phyloP scores from a whole-genome alignment of 1,284 basidiomycete species.

The Peniophora sp. region DNA sequence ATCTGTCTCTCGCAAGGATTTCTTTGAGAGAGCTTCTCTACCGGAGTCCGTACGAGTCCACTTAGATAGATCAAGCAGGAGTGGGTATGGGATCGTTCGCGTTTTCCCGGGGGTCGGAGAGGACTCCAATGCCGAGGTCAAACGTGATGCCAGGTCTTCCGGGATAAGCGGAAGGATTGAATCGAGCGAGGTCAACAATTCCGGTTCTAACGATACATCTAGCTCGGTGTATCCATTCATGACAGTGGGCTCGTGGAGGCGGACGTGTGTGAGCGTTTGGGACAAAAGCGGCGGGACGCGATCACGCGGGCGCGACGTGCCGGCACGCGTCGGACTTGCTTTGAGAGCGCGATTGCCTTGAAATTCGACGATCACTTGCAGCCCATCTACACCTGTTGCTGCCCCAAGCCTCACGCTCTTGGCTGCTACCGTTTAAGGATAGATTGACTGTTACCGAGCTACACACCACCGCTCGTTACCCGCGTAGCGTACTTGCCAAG shows the following conservation, averaged over 20 bases:
- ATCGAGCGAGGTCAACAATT: slow-evolving; percentile 43
- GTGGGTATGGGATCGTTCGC: slow-evolving; percentile 48
- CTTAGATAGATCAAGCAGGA: slow-evolving; percentile 52
- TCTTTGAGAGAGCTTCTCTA: slow-evolving; percentile 29
- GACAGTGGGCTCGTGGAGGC: slow-evolving; percentile 3
- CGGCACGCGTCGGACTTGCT: background rate
- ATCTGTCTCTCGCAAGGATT: slow-evolving; percentile 37
- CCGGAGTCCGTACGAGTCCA: slow-evolving; percentile 57
- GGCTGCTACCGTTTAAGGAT: no score
- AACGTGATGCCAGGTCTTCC: slow-evolving; percentile 28
- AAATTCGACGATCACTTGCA: background rate
- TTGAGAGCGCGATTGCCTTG: background rate
- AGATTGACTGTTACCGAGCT: no score
- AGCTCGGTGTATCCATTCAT: slow-evolving; percentile 18
- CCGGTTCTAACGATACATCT: slow-evolving; percentile 60
- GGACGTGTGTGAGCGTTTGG: background rate
- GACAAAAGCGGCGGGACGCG: background rate
- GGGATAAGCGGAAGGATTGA: slow-evolving; percentile 40
- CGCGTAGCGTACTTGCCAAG: no score
- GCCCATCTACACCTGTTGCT: background rate
- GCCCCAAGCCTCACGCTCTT: no score
- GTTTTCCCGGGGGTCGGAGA: slow-evolving; percentile 1
- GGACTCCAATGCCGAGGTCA: slow-evolving; percentile 19
- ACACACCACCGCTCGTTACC: no score
- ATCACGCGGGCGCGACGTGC: background rate